Evolutionary conservation across 805 yeast species (phyloP).

Genomic region (Blastobotrys mokoenaii): DNA sequence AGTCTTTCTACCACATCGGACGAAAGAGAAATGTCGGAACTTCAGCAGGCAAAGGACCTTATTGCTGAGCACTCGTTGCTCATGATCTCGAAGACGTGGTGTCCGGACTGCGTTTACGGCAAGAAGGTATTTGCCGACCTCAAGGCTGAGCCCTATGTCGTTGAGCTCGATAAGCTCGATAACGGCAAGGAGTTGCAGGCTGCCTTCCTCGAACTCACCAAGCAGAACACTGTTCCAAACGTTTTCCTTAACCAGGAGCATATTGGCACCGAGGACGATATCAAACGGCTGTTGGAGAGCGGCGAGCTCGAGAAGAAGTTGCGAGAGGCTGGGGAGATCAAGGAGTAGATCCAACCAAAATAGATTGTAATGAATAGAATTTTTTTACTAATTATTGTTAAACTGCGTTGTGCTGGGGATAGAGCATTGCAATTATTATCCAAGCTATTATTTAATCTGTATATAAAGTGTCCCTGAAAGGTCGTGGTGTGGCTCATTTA

Average conservation of each 20-base stretch:
- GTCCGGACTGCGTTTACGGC: slow-evolving; percentile 69
- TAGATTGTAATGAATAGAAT: neutral
- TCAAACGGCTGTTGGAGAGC: slow-evolving; percentile 14
- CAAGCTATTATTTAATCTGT: too few species aligned
- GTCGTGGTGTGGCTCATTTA: too few species aligned
- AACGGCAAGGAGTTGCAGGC: slow-evolving; percentile 47
- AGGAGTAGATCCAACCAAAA: too few species aligned
- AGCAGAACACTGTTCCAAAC: slow-evolving; percentile 63
- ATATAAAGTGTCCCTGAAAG: too few species aligned
- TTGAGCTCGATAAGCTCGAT: slow-evolving; percentile 52
- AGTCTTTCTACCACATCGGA: too few species aligned
- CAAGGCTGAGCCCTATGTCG: slow-evolving; percentile 41
- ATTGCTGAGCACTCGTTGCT: slow-evolving; percentile 41
- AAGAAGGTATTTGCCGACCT: slow-evolving; percentile 46
- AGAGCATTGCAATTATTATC: too few species aligned
- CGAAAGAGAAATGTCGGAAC: slow-evolving; percentile 1
- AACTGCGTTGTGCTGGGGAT: too few species aligned
- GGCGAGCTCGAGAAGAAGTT: slow-evolving; percentile 16
- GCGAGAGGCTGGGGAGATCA: slow-evolving; percentile 9
- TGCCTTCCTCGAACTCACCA: slow-evolving; percentile 48
- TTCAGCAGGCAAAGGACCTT: slow-evolving; percentile 36
- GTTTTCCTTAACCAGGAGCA: slow-evolving; percentile 50
- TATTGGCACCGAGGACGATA: slow-evolving; percentile 45
- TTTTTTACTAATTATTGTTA: too few species aligned
- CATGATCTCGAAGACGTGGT: slow-evolving; percentile 65